Base-by-base conservation (phyloP, 2,329 filamentous ascomycete genomes). In the Sphaerulina vaccinii region DNA sequence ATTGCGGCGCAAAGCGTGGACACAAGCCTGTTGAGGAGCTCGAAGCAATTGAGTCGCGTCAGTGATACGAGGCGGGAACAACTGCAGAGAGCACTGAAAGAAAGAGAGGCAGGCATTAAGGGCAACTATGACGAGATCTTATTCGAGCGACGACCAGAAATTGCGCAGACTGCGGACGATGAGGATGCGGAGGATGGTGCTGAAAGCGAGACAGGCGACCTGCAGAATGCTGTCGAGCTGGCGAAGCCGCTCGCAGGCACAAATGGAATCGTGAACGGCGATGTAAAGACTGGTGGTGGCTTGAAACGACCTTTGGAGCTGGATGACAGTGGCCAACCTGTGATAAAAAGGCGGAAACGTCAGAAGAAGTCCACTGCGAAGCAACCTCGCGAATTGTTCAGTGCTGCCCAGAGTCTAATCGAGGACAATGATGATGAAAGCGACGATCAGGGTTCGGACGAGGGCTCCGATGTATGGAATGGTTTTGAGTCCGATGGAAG, bases 261-360 rank as follows among this genome's bases (percentile, higher is more conserved):
- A 13, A 42, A 36, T 18, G 21, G 16, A 13, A 41, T 32, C 21
- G 37, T 21, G 15, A 11, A 32, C 7, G 21, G 10, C 13, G 37
- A 23, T 15, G 23, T 41, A 7, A 18, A 19, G 13, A 72, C 82
- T 47, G 93, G 93, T 16, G 86, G 84, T 55, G 93, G 93, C 5
- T 71, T 99, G 53, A 97, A 97, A 69, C 81, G 91, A 36, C 90
- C 91, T 1, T 75, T 99, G 9, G 88, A 95, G 38, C 61, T 90
- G 8, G 90, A 89, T 56, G 84, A 88, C 1, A 83, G 86, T 52
- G 90, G 92, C 5, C 83, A 83, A 49, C 93, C 92, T 0, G 76
- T 96, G 2, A 83, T 97, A 45, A 86, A 87, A 65, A 93, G 90
- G 67, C 81, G 90, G 45, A 90, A 92, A 21, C 52, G 52, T 8